phyloP scores from a whole-genome alignment of 169 alveolate species.

The Cryptosporidium sp. region DNA sequence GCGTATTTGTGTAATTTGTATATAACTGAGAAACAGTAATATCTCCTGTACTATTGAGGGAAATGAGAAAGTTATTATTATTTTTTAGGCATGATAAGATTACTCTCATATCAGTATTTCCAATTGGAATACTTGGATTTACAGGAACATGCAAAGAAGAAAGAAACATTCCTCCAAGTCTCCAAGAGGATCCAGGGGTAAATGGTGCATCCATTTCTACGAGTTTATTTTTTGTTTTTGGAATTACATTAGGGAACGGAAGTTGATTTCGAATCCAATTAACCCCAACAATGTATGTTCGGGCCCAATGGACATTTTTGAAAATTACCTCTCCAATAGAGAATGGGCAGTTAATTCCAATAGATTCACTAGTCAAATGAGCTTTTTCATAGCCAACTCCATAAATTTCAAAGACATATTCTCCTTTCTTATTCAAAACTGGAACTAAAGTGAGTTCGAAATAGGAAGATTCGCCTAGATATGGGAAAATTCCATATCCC shows the following conservation, averaged over 20 bases:
- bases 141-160: conserved; percentile 58
- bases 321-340: conserved; percentile 50
- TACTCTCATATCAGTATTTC: conserved; percentile 47
- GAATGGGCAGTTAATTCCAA: conserved; percentile 68
- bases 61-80: conserved; percentile 20
- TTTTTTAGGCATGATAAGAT: conserved; percentile 36
- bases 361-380: conserved; percentile 23
- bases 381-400: conserved; percentile 73
- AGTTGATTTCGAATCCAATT: conserved; percentile 66
- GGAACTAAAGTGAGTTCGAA: conserved; percentile 73
- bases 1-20: conserved; percentile 18
- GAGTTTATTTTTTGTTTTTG: conserved; percentile 10
- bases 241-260: conserved; percentile 45
- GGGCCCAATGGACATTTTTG: conserved; percentile 63
- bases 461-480: conserved; percentile 64
- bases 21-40: conserved; percentile 27
- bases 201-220: conserved; percentile 7
- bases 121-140: conserved; percentile 43
- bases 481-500: conserved; percentile 75
- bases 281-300: conserved; percentile 35
- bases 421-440: conserved; percentile 29
- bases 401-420: conserved; percentile 35
- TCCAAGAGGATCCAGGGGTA: conserved; percentile 53
- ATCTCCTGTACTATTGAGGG: conserved; percentile 41
- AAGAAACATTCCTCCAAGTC: conserved; percentile 68